Evolutionary conservation across 78 protist genomes (phyloP).

Genomic region (Dictyostelium purpureum): DNA sequence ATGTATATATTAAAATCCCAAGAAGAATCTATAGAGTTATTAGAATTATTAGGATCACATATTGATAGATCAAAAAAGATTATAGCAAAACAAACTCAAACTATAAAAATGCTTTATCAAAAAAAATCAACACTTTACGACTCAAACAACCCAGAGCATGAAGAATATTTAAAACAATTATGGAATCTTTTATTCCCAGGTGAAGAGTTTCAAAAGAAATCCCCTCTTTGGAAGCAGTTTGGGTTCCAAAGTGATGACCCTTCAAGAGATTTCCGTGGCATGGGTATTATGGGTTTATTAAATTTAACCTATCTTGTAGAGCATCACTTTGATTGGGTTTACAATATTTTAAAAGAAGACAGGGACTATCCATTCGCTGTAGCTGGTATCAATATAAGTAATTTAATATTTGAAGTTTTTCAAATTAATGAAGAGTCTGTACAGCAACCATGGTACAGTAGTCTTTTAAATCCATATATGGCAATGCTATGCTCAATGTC

Average conservation of each 20-base stretch:
- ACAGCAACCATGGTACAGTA: constrained; percentile 64
- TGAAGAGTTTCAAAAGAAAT: constrained; percentile 9
- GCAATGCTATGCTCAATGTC: constrained; percentile 72
- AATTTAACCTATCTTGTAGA: constrained; percentile 40
- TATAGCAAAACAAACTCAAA: constrained; percentile 65
- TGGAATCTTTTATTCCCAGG: constrained; percentile 31
- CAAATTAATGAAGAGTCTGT: constrained; percentile 40
- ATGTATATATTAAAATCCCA: constrained; percentile 41
- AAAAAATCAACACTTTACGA: constrained; percentile 20
- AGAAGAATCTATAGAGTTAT: constrained; percentile 44
- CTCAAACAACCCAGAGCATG: constrained; percentile 18
- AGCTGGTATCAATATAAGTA: constrained; percentile 59
- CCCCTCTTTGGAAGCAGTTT: constrained; percentile 44
- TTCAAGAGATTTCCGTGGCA: constrained; percentile 61
- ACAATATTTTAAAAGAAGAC: neutral
- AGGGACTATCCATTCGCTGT: constrained; percentile 74
- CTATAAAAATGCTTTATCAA: constrained; percentile 31
- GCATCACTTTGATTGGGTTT: constrained; percentile 48
- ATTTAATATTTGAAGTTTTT: constrained; percentile 43
- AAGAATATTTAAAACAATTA: neutral
- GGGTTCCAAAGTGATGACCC: constrained; percentile 69
- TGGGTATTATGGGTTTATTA: constrained; percentile 66
- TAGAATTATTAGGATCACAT: constrained; percentile 69
- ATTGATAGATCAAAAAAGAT: constrained; percentile 60
- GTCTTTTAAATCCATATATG: constrained; percentile 42